Evolutionary conservation across 2,329 filamentous ascomycete genomes (phyloP), one percentile per base, ranked within the genome.

Genomic region (Xylariaceae sp.): DNA sequence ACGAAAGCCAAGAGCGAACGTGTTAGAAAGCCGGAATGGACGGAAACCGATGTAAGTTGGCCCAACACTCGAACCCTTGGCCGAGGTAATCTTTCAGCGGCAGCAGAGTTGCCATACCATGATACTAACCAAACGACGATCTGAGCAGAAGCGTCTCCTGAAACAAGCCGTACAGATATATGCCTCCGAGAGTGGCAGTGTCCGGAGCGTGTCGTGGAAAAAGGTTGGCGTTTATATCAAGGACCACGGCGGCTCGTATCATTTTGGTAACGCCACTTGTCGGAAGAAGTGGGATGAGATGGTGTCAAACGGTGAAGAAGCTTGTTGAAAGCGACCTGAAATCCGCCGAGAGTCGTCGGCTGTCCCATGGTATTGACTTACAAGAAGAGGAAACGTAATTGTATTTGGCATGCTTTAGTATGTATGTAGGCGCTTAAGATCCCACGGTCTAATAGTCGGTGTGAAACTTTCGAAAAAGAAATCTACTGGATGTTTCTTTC

Each of bases 11-110:
- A 76, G 50, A 67, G 72, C 23, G 69, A 76, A 40, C 68, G 84
- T 5, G 74, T 85, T 3, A 69, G 85, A 6, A 79, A 76, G 58
- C 83, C 84, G 0, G 61, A 71, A 41, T 88, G 83, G 83, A 67
- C 59, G 1, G 63, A 67, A 0, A 60, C 65, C 2, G 83, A 88
- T 62, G 83, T 86, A 61, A 71, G 82, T 70, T 27, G 24, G n/a
- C 26, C n/a, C 14, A 12, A 11, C 4, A 9, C 3, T 19, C 11
- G 9, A 9, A 11, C 26, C 21, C 6, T 7, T 24, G 7, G 21
- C 21, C 21, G 11, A 6, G 7, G 4, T 12, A 18, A 9, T 21
- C 26, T 13, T 13, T 30, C 14, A 14, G 11, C 8, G 8, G n/a
- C 19, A 9, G 13, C 15, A 16, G 7, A 28, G 4, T 16, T 8